phyloP scores from a whole-genome alignment of 2,329 filamentous ascomycete species.

The Helotiales sp. region DNA sequence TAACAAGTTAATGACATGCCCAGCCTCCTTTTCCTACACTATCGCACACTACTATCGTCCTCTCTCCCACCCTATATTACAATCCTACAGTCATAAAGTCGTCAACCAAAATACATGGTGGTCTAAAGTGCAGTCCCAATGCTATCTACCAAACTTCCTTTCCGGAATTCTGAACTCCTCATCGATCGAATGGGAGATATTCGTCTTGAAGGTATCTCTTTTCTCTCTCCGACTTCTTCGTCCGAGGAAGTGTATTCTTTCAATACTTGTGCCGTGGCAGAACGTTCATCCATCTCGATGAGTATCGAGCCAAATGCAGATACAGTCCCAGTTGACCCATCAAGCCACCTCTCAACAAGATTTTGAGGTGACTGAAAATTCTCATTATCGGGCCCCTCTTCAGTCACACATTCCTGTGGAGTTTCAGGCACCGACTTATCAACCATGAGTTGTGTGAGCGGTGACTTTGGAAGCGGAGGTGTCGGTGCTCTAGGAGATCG shows the following conservation, averaged over 20 bases:
- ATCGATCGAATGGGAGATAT: not conserved
- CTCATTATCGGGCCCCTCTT: not conserved
- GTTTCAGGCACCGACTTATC: not conserved
- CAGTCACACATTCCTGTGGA: not conserved
- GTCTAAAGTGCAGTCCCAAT: not conserved
- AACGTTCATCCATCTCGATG: not conserved
- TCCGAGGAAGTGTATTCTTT: not conserved
- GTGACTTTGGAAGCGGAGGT: not conserved
- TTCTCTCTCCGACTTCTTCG: not conserved
- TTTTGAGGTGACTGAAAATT: not conserved
- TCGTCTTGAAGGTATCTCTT: not conserved
- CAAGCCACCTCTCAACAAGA: not conserved
- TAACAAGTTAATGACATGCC: not conserved
- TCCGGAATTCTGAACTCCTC: not conserved
- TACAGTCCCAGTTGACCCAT: not conserved
- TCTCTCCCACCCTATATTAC: not conserved
- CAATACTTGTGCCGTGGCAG: not conserved
- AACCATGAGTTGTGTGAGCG: not conserved
- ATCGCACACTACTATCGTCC: not conserved
- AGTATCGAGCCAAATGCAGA: not conserved
- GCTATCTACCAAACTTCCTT: not conserved
- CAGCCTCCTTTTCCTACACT: not conserved
- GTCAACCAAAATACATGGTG: not conserved
- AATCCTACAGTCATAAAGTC: not conserved
- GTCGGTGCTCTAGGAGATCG: not conserved